Evolutionary conservation across 352 stramenopile species (phyloP), one percentile per base, ranked within the genome.

Genomic region (Phytophthora tentaculata): DNA sequence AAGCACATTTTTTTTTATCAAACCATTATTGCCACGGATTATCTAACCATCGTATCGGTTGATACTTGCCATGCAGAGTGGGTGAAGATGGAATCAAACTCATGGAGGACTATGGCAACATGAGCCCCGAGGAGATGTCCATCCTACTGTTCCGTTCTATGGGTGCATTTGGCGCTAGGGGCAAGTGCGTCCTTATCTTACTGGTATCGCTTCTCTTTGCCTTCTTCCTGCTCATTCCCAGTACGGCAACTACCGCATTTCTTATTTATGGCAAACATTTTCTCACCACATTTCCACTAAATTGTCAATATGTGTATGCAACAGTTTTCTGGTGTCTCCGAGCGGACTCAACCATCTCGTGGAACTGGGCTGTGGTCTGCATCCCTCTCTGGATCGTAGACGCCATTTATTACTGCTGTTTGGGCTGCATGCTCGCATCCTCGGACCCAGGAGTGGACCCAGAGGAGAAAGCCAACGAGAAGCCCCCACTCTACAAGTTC

Each of bases 41-140:
- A 45, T 54, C 50, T 51, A 49, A n/a, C 19, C 4, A 43, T 24
- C 28, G 52, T 32, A 23, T 54, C 16, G 35, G n/a, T 35, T 58
- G 22, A 39, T 43, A 50, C 19, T 29, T 60, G 54, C 6, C 29
- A 44, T 35, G 10, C 35, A 93, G 84, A 73, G 83, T 89, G n/a
- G 88, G 88, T 14, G 86, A 96, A 76, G 86, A 96, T 64, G 88
- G 88, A n/a, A 86, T 96, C 49, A 96, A 94, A 71, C 65, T 96
- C 44, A 93, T 96, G 84, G 84, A 94, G 56, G 89, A 96, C 68
- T 94, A 91, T 61, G 83, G 81, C 56, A 90, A 82, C 64, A 90
- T 96, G 83, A 86, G 86, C 62, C 76, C 86, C 3, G 86, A 94
- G 62, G 74, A 94, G 54, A 83, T 92, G 73, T 81, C 81, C 52